Conservation (phyloP, 805 yeast species). For the Blastobotrys chiropterorum region DNA sequence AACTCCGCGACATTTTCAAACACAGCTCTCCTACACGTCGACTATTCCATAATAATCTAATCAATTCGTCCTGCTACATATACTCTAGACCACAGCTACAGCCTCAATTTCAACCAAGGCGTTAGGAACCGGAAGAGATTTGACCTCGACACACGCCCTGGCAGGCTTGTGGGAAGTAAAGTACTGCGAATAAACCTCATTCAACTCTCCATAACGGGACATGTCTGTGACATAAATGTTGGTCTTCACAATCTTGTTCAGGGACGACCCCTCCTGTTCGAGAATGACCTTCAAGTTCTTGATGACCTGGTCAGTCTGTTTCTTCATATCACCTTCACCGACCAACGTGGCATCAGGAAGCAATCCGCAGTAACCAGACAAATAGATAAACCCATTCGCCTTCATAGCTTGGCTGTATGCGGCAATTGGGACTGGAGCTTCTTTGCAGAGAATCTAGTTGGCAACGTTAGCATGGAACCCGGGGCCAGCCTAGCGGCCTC, state of each 20-base stretch:
- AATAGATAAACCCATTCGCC: conserved; percentile 76
- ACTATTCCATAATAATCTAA: too few species aligned
- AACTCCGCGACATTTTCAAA: too few species aligned
- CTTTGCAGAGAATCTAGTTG: too few species aligned
- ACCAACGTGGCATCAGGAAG: conserved; percentile 64
- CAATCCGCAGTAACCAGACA: conserved; percentile 86
- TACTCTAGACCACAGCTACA: conserved; percentile 43
- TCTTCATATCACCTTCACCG: conserved; percentile 53
- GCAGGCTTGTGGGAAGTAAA: conserved; percentile 48
- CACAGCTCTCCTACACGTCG: too few species aligned
- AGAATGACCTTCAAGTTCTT: conserved; percentile 44
- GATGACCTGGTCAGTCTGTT: conserved; percentile 22
- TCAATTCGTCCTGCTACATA: too few species aligned
- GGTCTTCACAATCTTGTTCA: conserved; percentile 73
- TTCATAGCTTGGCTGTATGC: conserved; percentile 88
- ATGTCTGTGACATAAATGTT: conserved; percentile 83
- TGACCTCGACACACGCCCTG: conserved; percentile 91
- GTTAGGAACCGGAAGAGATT: conserved; percentile 52
- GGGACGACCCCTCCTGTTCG: conserved; percentile 71
- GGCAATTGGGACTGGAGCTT: conserved; percentile 60
- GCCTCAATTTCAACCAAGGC: conserved; percentile 67
- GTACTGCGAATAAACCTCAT: conserved; percentile 55
- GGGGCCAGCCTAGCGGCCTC: too few species aligned
- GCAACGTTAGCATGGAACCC: too few species aligned
- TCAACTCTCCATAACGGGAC: conserved; percentile 72